A percentile compares a stretch with the other conserved stretches of the same genome.
These are phyloP conservation scores for Fusarium sp. DNA, from an alignment of 2,329 filamentous ascomycete species.

Conservation along the genomic window DNA sequence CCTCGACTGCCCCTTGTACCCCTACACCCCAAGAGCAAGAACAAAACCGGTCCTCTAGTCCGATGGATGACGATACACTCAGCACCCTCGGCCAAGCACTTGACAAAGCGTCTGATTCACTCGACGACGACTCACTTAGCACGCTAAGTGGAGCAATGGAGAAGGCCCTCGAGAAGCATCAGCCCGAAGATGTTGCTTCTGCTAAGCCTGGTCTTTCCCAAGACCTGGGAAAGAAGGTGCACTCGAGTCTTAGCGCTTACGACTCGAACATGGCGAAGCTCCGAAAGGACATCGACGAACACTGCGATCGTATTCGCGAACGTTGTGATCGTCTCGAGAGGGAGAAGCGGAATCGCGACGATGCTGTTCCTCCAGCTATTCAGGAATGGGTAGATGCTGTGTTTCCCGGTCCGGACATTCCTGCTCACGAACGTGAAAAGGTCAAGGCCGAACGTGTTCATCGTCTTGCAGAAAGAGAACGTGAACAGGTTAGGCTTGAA, in stretches of 20 bases:
- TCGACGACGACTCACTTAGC: too few species aligned
- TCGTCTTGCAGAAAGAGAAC: too few species aligned
- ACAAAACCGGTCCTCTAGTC: not conserved
- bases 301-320: not conserved
- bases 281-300: not conserved
- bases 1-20: too few species aligned
- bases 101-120: fast-evolving
- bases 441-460: too few species aligned
- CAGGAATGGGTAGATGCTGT: not conserved
- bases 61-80: not conserved
- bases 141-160: not conserved
- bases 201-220: not conserved
- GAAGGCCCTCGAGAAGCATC: not conserved
- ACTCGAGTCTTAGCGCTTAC: not conserved
- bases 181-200: not conserved
- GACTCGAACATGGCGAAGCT: not conserved
- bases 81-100: too few species aligned
- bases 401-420: not conserved
- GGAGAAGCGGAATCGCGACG: not conserved
- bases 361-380: too few species aligned
- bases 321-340: not conserved
- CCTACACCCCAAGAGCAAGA: too few species aligned
- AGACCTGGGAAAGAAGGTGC: not conserved
- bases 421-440: too few species aligned
- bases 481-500: too few species aligned